Percentiles rank a stretch among this genome's conserved stretches.
Conservation (phyloP, 78 protist genomes). For the Acrasis kona region DNA sequence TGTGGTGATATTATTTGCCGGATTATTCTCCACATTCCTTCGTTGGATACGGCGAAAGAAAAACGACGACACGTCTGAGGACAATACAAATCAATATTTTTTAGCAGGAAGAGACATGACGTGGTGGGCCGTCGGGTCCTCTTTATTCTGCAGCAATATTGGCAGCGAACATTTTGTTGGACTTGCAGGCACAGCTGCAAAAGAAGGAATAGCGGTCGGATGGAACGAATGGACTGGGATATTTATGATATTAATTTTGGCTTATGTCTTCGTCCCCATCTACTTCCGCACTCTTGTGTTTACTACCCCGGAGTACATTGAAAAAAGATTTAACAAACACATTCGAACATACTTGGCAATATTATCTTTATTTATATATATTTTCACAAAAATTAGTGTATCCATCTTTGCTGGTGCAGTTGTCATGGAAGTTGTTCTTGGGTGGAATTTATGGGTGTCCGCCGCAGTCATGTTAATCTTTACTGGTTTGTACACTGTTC, state of each 20-base stretch:
- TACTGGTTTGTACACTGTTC: slow-evolving; percentile 29
- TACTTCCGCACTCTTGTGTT: background rate
- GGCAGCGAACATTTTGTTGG: background rate
- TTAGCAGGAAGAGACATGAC: background rate
- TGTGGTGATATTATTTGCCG: background rate
- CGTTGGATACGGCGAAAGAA: no score
- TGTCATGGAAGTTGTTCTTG: slow-evolving; percentile 7
- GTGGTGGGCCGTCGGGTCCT: background rate
- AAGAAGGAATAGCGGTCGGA: slow-evolving; percentile 17
- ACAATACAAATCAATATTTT: background rate
- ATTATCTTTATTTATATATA: slow-evolving; percentile 17
- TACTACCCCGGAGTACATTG: slow-evolving; percentile 32
- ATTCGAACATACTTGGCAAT: slow-evolving; percentile 3
- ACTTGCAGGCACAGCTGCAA: slow-evolving; percentile 25
- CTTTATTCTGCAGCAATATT: background rate
- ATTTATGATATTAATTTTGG: slow-evolving; percentile 5
- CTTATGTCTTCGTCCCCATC: slow-evolving; percentile 28
- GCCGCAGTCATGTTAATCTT: background rate
- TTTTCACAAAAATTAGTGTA: slow-evolving; percentile 31
- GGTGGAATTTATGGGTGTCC: background rate
- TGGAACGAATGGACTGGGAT: slow-evolving; percentile 22
- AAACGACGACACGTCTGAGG: background rate
- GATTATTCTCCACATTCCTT: background rate
- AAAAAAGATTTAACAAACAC: slow-evolving; percentile 1
- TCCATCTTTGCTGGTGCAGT: slow-evolving; percentile 29